Evolutionary conservation across 148 eudicot species (phyloP).

Genomic region (Rhododendron williamsianum): DNA sequence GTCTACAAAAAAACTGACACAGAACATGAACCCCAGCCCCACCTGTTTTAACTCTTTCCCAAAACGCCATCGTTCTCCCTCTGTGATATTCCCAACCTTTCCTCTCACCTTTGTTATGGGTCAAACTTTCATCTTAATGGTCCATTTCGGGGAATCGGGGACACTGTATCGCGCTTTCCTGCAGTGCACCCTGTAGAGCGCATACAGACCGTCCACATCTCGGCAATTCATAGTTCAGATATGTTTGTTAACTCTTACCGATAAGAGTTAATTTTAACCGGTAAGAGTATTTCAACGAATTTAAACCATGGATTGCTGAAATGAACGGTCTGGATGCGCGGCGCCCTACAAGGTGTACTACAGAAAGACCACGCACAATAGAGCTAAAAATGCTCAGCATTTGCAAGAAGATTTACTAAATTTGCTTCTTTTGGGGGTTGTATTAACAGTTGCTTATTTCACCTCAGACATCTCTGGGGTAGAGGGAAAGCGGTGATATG

Average conservation of each 20-base stretch:
- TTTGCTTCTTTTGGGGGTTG: not conserved
- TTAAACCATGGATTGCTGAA: too few species aligned
- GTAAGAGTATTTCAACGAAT: too few species aligned
- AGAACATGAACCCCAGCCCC: slow-evolving; percentile 3
- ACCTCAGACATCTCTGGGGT: not conserved
- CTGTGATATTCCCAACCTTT: not conserved
- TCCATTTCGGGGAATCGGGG: not conserved
- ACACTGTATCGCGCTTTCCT: too few species aligned
- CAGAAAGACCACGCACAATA: not conserved
- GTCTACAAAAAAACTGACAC: not conserved
- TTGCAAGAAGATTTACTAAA: not conserved
- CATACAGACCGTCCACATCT: too few species aligned
- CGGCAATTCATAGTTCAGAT: too few species aligned
- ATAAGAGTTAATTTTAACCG: too few species aligned
- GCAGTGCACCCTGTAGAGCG: too few species aligned
- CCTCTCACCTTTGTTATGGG: not conserved
- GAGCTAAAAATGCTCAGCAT: not conserved
- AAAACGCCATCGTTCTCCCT: slow-evolving; percentile 8
- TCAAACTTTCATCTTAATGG: not conserved
- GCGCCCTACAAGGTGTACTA: too few species aligned
- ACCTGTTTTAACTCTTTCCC: not conserved
- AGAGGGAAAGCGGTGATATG: not conserved
- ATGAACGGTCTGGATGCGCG: too few species aligned
- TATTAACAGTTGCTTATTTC: not conserved
- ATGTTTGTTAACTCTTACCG: too few species aligned